Percentiles rank a stretch among this genome's conserved stretches.
phyloP scores from a whole-genome alignment of 768 basidiomycete species.

The Amanita pallidorosea region DNA sequence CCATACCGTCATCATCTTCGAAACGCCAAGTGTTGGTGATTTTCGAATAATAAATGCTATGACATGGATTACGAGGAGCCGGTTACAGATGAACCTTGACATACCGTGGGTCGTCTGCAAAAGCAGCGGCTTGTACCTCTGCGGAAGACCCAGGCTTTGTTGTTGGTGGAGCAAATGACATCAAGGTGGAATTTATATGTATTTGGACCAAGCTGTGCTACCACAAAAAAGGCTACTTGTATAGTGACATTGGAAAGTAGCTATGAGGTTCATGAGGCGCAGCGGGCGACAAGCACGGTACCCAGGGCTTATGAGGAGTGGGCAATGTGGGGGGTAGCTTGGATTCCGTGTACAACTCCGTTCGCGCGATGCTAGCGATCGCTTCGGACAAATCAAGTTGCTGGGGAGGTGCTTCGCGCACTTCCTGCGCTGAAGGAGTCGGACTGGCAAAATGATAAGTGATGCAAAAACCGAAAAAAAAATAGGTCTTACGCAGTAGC shows the following conservation, averaged over 20 bases:
- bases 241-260: constrained; percentile 78
- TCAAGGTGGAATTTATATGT: constrained; percentile 10
- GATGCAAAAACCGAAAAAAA: not conserved
- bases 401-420: constrained; percentile 18
- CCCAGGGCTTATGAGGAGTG: constrained; percentile 61
- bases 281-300: constrained; percentile 55
- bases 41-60: constrained; percentile 69
- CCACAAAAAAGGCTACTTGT: constrained; percentile 19
- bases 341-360: constrained; percentile 48
- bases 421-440: constrained; percentile 31
- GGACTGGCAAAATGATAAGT: constrained; percentile 26
- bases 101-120: constrained; percentile 69
- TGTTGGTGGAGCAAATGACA: constrained; percentile 39
- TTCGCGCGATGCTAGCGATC: constrained; percentile 52
- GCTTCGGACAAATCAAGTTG: constrained; percentile 60
- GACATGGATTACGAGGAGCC: constrained; percentile 13
- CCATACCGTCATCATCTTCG: constrained; percentile 84
- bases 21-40: constrained; percentile 72
- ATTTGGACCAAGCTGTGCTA: not conserved
- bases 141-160: constrained; percentile 42
- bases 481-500: constrained; percentile 41
- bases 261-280: constrained; percentile 76
- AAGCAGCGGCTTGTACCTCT: constrained; percentile 51
- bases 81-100: constrained; percentile 5
- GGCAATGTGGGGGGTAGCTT: constrained; percentile 72